These are phyloP conservation scores for Rhodotorula sp. DNA, from an alignment of 1,284 basidiomycete species.

Conservation along the genomic window DNA sequence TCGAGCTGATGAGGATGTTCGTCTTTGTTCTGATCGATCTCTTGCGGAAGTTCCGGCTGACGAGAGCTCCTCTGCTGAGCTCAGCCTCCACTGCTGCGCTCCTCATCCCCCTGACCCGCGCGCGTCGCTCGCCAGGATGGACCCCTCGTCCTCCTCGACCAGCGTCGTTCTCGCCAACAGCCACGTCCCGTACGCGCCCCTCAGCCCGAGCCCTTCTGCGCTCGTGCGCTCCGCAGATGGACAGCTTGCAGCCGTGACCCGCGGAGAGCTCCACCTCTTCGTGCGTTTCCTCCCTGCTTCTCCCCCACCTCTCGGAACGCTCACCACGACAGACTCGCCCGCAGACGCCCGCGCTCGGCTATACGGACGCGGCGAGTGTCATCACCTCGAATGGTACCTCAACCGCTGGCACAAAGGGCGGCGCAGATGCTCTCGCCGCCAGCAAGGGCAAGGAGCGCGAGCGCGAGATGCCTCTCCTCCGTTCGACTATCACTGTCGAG, in stretches of 20 bases:
- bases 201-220: not conserved
- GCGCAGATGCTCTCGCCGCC: not conserved
- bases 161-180: constrained; percentile 5
- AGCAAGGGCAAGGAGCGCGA: constrained; percentile 19
- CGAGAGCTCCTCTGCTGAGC: too few species aligned
- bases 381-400: not conserved
- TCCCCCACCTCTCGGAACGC: not conserved
- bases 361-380: not conserved
- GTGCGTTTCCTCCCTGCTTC: constrained; percentile 8
- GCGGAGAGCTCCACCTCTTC: constrained; percentile 33
- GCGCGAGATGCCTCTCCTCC: constrained; percentile 5
- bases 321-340: too few species aligned
- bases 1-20: too few species aligned
- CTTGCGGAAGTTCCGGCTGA: not conserved
- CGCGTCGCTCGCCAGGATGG: not conserved
- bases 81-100: not conserved
- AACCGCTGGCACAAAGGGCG: not conserved
- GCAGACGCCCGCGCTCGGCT: constrained; percentile 20
- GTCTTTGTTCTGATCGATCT: not conserved
- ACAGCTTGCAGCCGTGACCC: constrained; percentile 23
- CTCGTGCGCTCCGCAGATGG: constrained; percentile 19
- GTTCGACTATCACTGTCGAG: constrained; percentile 14
- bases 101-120: too few species aligned
- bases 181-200: constrained; percentile 10
- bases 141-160: not conserved